Percentiles rank a stretch among this genome's conserved stretches.
These are phyloP conservation scores for Angomonas deanei DNA, from an alignment of 208 protist genomes.

Conservation along the genomic window DNA sequence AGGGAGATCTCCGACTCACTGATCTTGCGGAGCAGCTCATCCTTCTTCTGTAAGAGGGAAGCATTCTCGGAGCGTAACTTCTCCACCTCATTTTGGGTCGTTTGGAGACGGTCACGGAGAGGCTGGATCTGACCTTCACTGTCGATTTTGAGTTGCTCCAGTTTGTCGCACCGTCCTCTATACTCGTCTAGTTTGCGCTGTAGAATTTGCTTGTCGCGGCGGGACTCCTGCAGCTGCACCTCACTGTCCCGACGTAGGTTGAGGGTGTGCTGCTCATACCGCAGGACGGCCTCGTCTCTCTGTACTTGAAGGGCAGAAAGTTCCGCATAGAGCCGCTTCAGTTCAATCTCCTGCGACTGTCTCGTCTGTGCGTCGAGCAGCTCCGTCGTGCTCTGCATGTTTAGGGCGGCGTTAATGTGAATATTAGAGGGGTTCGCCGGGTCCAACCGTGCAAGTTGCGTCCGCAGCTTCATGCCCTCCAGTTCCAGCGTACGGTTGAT, in stretches of 20 bases:
- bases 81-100: constrained; percentile 7
- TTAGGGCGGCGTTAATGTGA: constrained; percentile 7
- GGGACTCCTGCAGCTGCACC: constrained; percentile 21
- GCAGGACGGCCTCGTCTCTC: constrained; percentile 61
- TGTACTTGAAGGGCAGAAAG: constrained; percentile 51
- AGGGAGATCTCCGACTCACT: constrained; percentile 7
- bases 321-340: constrained; percentile 69
- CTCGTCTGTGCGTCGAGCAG: constrained; percentile 61
- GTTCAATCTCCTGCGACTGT: constrained; percentile 64
- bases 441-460: constrained; percentile 59
- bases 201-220: constrained; percentile 23
- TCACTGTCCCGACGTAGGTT: constrained; percentile 47
- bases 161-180: constrained; percentile 17
- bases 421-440: constrained; percentile 16
- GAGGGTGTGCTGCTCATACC: constrained; percentile 58
- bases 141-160: constrained; percentile 12
- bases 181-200: constrained; percentile 21
- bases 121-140: constrained; percentile 14
- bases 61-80: neutral
- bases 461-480: constrained; percentile 60
- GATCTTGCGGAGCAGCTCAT: constrained; percentile 27
- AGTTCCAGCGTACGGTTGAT: constrained; percentile 57
- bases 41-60: constrained; percentile 11
- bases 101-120: constrained; percentile 18
- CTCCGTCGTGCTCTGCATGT: constrained; percentile 37